These are phyloP conservation scores for Ciborinia camelliae DNA, from an alignment of 2,329 filamentous ascomycete genomes.

Conservation along the genomic window DNA sequence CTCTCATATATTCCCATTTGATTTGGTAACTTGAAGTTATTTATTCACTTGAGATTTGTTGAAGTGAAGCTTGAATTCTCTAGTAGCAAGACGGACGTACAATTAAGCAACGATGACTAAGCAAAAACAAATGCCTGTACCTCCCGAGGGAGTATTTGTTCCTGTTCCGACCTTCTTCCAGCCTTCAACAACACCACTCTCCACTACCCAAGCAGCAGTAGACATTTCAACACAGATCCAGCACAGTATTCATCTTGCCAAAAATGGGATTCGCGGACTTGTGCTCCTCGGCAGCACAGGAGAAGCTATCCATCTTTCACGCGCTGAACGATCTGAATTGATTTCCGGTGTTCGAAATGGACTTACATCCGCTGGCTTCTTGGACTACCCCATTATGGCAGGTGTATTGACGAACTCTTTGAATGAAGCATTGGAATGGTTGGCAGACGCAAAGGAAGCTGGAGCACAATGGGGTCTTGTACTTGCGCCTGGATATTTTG, in stretches of 20 bases:
- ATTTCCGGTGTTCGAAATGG: constrained; percentile 28
- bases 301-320: constrained; percentile 58
- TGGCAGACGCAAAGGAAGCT: constrained; percentile 47
- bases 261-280: constrained; percentile 55
- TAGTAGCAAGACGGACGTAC: not conserved
- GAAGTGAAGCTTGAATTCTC: not conserved
- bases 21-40: too few relatives aligned
- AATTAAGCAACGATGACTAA: constrained; percentile 9
- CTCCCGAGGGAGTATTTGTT: constrained; percentile 48
- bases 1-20: not conserved
- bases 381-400: constrained; percentile 55
- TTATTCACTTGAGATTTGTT: not conserved
- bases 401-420: constrained; percentile 54
- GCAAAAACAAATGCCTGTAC: not conserved
- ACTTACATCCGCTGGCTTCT: constrained; percentile 52
- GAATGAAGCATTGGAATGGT: constrained; percentile 52
- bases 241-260: constrained; percentile 56
- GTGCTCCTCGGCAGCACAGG: constrained; percentile 60
- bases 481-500: constrained; percentile 58
- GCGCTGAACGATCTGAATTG: constrained; percentile 45
- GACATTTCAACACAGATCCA: constrained; percentile 54
- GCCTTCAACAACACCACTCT: constrained; percentile 19
- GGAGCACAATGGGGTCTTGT: constrained; percentile 63
- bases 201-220: constrained; percentile 38
- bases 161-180: constrained; percentile 59